Evolutionary conservation across 305 asterid genomes (phyloP), one percentile per base, ranked within the genome.

Genomic region (Caryopteris hybrid): DNA sequence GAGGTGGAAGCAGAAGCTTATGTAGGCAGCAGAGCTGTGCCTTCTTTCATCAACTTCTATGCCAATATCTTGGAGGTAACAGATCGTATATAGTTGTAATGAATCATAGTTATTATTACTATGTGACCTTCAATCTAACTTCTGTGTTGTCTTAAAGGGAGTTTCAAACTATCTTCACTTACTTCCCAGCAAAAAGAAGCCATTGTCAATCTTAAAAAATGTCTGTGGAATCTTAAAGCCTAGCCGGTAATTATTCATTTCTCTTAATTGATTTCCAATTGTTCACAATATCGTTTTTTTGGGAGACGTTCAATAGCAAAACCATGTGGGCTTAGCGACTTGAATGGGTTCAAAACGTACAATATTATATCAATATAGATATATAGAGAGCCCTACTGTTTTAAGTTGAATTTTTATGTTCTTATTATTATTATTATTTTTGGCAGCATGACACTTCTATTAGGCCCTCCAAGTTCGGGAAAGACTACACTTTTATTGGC

Each of bases 21-120:
- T 76, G 83, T 54, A 17, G 92, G 88, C 23, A 80, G 90, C 61
- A 81, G 95, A 76, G 85, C 83, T 17, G 72, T 89, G 75, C 96
- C 96, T 6, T 74, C 86, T 53, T 64, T 89, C 48, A 14, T 60
- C 3, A 89, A 89, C 74, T 87, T 80, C 78, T 58, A 41, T 31
- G 50, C 52, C 25, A 78, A 85, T 57, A 70, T 83, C 8, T 59
- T 84, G 41, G 94, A 86, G 94, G 96, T 89, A 69, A 58, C 0
- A n/a, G n/a, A n/a, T n/a, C n/a, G n/a, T n/a, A n/a, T n/a, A n/a
- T n/a, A n/a, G n/a, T n/a, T n/a, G n/a, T n/a, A n/a, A n/a, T n/a
- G n/a, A n/a, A n/a, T n/a, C n/a, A n/a, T n/a, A n/a, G n/a, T n/a
- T n/a, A n/a, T n/a, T n/a, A n/a, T n/a, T n/a, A n/a, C n/a, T n/a